Base-by-base conservation (phyloP, 2,329 filamentous ascomycete genomes). In the Clonostachys rosea region DNA sequence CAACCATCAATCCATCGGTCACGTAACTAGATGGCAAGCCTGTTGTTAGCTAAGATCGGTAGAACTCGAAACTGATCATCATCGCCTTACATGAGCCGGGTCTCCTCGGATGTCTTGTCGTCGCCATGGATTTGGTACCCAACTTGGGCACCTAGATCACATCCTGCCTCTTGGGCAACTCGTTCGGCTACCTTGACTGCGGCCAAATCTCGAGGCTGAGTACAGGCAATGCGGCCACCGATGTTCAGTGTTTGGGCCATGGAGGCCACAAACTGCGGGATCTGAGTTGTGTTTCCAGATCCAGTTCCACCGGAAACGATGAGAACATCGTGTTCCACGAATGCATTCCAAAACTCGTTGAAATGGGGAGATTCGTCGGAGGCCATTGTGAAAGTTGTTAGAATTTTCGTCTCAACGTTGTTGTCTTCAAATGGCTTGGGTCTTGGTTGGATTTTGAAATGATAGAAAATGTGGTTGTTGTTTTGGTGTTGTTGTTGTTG, bases 1-100 rank as follows among this genome's bases (percentile, higher is more conserved):
- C 14, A 20, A 52, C 43, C 13, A 48, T 10, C 24, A 5, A 10
- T 41, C 44, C 47, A 47, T 53, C 54, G 10, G 52, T 54, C 48
- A 55, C 45, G 33, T 54, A 54, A 10, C 24, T 30, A 30, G 24
- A 4, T 9, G 18, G 18, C 18, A 18, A 30, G 9, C 2, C 4
- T 30, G 8, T 30, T 30, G 24, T 30, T 30, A 30, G 24, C 24
- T 30, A 30, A 30, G 24, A 30, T 30, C 24, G 24, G 24, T 30
- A 30, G 4, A 30, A 10, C 24, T 30, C 9, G 24, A 30, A 10
- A 30, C 24, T 30, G 24, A 30, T 10, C 24, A 10, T 30, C 24
- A 30, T 30, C 24, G 24, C 8, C 24, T 3, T 39, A 39, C 14
- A 39, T 18, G 14, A 39, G 36, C 17, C 11, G 36, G 14, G 36